Conservation (phyloP, 2,329 filamentous ascomycete genomes). For the Cadophora sp. region DNA sequence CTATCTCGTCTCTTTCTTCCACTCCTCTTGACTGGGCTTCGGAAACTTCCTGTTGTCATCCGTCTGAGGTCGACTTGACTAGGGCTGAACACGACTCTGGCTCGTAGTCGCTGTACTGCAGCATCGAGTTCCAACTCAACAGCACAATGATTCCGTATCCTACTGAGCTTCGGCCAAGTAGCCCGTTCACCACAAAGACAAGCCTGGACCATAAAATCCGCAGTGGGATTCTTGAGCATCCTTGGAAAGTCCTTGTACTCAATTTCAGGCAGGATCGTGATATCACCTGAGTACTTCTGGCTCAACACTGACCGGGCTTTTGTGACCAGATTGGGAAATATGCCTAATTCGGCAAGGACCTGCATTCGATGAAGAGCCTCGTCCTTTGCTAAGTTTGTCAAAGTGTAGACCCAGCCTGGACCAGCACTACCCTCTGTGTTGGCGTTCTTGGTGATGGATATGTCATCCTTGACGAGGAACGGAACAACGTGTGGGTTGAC, state of each 20-base stretch:
- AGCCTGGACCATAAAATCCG: slow-evolving; percentile 84
- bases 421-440: slow-evolving; percentile 41
- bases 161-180: slow-evolving; percentile 88
- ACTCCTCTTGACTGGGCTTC: slow-evolving; percentile 21
- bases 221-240: slow-evolving; percentile 82
- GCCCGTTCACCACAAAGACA: slow-evolving; percentile 82
- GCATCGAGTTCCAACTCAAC: slow-evolving; percentile 86
- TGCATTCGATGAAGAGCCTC: slow-evolving; percentile 84
- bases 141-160: slow-evolving; percentile 85
- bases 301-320: slow-evolving; percentile 83
- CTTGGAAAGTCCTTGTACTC: slow-evolving; percentile 75
- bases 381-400: slow-evolving; percentile 77
- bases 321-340: slow-evolving; percentile 79
- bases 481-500: slow-evolving; percentile 94
- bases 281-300: slow-evolving; percentile 93
- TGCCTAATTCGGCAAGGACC: slow-evolving; percentile 78
- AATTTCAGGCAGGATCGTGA: slow-evolving; percentile 88
- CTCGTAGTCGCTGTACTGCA: slow-evolving; percentile 72
- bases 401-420: slow-evolving; percentile 65
- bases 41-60: slow-evolving; percentile 37
- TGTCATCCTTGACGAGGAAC: slow-evolving; percentile 79
- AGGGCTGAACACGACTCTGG: slow-evolving; percentile 58
- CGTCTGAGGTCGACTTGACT: slow-evolving; percentile 44
- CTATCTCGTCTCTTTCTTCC: slow-evolving; percentile 39
- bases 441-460: slow-evolving; percentile 49